Evolutionary conservation across 2,329 filamentous ascomycete species (phyloP).

Genomic region (Stachybotrys chartarum): DNA sequence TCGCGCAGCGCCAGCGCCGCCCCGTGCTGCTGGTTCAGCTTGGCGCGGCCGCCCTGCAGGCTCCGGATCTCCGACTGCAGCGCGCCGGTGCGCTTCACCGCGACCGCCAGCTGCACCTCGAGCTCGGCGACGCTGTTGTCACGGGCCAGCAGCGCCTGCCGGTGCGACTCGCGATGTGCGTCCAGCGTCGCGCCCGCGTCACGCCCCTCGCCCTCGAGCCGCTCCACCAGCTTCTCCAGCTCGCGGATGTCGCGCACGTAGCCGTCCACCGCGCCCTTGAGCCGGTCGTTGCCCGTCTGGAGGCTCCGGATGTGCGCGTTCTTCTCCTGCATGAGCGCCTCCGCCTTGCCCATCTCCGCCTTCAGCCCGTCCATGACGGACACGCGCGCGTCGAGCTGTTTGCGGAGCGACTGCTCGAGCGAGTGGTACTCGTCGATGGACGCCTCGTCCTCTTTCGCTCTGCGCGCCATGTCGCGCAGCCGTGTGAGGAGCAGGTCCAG

Average conservation of each 20-base stretch:
- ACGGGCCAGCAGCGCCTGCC: conserved; percentile 26
- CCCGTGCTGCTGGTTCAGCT: conserved; percentile 35
- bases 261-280: conserved; percentile 43
- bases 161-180: conserved; percentile 25
- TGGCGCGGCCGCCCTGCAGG: conserved; percentile 21
- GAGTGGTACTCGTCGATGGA: conserved; percentile 53
- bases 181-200: conserved; percentile 20
- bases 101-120: conserved; percentile 34
- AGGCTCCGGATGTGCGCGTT: conserved; percentile 37
- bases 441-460: conserved; percentile 41
- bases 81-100: conserved; percentile 28
- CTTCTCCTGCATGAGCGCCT: conserved; percentile 25
- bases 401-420: conserved; percentile 46
- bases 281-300: conserved; percentile 39
- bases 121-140: conserved; percentile 31
- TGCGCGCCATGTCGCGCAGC: conserved; percentile 41
- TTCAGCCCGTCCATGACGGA: conserved; percentile 41
- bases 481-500: conserved; percentile 46
- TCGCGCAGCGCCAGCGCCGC: conserved; percentile 43
- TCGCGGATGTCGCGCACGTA: conserved; percentile 48
- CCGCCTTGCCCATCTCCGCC: conserved; percentile 29
- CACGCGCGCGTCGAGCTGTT: conserved; percentile 48
- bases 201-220: conserved; percentile 33
- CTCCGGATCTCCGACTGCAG: conserved; percentile 32
- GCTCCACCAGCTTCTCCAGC: conserved; percentile 43